Conservation (phyloP, 495 filamentous ascomycete genomes). For the Aspergillus affinis region DNA sequence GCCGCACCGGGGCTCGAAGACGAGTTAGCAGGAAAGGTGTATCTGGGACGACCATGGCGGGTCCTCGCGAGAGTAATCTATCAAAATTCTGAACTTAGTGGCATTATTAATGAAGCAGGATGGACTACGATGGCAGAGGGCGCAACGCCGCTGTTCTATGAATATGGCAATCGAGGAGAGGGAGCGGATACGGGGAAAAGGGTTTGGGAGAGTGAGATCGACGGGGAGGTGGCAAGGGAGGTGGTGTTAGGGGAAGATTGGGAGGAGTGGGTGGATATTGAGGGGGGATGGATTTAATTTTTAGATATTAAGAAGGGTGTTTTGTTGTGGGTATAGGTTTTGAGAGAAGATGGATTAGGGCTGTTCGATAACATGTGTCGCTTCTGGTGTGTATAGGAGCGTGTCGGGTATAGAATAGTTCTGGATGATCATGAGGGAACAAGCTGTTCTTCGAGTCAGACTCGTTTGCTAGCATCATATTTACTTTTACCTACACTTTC, state of each 20-base stretch:
- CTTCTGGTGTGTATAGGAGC: too few species aligned
- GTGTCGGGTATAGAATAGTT: too few species aligned
- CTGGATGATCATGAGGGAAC: too few species aligned
- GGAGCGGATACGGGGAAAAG: slow-evolving; percentile 57
- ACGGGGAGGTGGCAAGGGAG: slow-evolving; percentile 44
- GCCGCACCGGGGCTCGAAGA: slow-evolving; percentile 41
- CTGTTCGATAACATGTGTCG: too few species aligned
- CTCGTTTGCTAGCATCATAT: too few species aligned
- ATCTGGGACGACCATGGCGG: slow-evolving; percentile 68
- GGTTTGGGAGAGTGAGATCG: slow-evolving; percentile 50
- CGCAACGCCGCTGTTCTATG: slow-evolving; percentile 50
- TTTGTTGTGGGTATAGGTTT: too few species aligned
- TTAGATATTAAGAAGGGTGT: too few species aligned
- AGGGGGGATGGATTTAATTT: too few species aligned
- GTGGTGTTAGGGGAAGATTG: slow-evolving; percentile 55
- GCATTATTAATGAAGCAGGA: slow-evolving; percentile 59
- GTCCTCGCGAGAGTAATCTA: slow-evolving; percentile 64
- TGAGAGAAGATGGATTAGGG: too few species aligned
- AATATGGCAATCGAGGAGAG: slow-evolving; percentile 59
- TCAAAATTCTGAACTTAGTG: slow-evolving; percentile 54
- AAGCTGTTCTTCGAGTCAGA: too few species aligned
- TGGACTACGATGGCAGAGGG: slow-evolving; percentile 55
- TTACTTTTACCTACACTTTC: too few species aligned
- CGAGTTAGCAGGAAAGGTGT: slow-evolving; percentile 51
- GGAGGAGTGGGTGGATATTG: slow-evolving; percentile 31